Evolutionary conservation across 306 rosid genomes (phyloP).

Genomic region (Aeschynomene evenia): DNA sequence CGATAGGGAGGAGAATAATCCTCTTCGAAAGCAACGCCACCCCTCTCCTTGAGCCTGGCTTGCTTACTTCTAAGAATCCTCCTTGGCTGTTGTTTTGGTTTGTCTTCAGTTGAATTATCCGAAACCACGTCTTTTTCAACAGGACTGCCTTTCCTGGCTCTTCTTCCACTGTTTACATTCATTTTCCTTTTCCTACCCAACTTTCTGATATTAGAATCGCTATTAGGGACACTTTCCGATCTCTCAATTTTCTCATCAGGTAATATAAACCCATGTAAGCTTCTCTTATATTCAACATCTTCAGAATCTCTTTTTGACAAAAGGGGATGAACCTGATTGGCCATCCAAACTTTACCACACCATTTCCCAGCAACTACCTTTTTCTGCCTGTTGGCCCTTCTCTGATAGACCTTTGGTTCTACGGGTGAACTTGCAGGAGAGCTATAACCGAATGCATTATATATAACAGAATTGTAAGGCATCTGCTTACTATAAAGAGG

Average conservation of each 20-base stretch:
- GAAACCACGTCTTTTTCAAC: slow-evolving; percentile 36
- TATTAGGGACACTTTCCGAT: slow-evolving; percentile 43
- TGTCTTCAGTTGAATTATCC: slow-evolving; percentile 39
- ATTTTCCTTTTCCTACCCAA: slow-evolving; percentile 75
- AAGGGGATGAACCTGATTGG: slow-evolving; percentile 88
- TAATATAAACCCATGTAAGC: slow-evolving; percentile 44
- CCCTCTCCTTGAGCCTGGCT: slow-evolving; percentile 45
- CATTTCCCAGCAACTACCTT: slow-evolving; percentile 93
- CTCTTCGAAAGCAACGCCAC: slow-evolving; percentile 37
- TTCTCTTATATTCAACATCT: slow-evolving; percentile 50
- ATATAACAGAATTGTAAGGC: slow-evolving; percentile 94
- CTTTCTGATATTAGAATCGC: slow-evolving; percentile 44
- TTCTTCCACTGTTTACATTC: slow-evolving; percentile 34
- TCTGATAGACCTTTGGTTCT: slow-evolving; percentile 62
- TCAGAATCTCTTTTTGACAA: slow-evolving; percentile 63
- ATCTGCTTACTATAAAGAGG: slow-evolving; percentile 97
- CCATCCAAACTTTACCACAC: slow-evolving; percentile 99
- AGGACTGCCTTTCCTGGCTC: slow-evolving; percentile 54
- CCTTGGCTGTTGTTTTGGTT: slow-evolving; percentile 33
- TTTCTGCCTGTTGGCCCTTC: slow-evolving; percentile 71
- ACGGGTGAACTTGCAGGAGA: slow-evolving; percentile 54
- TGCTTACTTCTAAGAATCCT: slow-evolving; percentile 46
- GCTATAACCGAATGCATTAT: slow-evolving; percentile 83
- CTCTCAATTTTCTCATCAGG: slow-evolving; percentile 60
- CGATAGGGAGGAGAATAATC: slow-evolving; percentile 31